Evolutionary conservation across 2,329 filamentous ascomycete species (phyloP).

Genomic region (Paraconiothyrium sp.): DNA sequence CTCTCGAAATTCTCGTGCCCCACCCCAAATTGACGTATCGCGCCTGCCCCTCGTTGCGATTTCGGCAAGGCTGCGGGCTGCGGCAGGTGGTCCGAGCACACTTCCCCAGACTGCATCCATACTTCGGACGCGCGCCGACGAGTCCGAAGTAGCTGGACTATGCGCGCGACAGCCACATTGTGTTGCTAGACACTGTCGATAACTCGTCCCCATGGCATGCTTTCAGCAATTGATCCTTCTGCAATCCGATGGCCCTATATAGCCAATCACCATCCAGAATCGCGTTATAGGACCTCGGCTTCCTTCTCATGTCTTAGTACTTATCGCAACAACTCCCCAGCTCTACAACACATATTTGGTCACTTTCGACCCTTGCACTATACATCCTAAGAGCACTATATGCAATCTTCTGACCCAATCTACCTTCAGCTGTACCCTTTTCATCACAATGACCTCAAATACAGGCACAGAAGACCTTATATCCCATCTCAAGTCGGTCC

Average conservation of each 20-base stretch:
- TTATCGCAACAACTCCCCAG: not conserved
- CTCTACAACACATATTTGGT: not conserved
- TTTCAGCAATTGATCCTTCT: not conserved
- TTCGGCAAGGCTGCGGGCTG: constrained; percentile 19
- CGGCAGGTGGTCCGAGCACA: constrained; percentile 15
- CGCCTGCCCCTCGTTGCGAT: constrained; percentile 29
- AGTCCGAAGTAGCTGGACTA: not conserved
- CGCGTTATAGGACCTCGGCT: constrained; percentile 29
- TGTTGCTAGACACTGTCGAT: not conserved
- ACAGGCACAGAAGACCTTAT: constrained; percentile 44
- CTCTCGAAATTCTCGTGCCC: constrained; percentile 37
- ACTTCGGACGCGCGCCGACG: not conserved
- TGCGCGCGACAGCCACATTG: not conserved
- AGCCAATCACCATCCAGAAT: constrained; percentile 25
- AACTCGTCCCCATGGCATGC: not conserved
- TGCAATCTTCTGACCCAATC: not conserved
- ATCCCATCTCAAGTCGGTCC: constrained; percentile 52
- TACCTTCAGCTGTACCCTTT: not conserved
- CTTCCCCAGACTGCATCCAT: constrained; percentile 5
- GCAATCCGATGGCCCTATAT: constrained; percentile 3
- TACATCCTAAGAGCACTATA: not conserved
- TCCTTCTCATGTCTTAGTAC: constrained; percentile 11
- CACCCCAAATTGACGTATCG: constrained; percentile 25
- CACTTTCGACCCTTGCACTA: not conserved
- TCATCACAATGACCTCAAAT: constrained; percentile 29